phyloP scores from a whole-genome alignment of 2,329 filamentous ascomycete genomes.

The Botryosphaeria dothidea region DNA sequence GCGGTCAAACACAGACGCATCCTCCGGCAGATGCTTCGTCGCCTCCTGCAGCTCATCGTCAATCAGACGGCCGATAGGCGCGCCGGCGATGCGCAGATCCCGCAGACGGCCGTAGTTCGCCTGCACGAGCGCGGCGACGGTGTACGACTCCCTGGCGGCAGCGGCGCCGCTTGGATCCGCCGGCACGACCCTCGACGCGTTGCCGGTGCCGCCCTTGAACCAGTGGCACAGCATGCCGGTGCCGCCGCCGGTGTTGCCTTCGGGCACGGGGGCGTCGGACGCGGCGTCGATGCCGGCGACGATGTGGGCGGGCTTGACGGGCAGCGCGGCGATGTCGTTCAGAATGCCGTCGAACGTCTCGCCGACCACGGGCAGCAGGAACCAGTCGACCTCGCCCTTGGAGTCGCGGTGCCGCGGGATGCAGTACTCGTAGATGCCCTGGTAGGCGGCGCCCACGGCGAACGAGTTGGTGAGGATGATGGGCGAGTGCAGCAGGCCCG shows the following conservation, averaged over 20 bases:
- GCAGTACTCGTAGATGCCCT: conserved; percentile 60
- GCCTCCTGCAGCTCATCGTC: conserved; percentile 42
- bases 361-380: conserved; percentile 58
- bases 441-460: conserved; percentile 59
- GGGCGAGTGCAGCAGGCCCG: conserved; percentile 59
- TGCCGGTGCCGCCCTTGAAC: conserved; percentile 69
- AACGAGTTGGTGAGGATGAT: conserved; percentile 63
- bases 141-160: conserved; percentile 45
- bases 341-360: conserved; percentile 66
- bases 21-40: conserved; percentile 33
- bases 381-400: conserved; percentile 51
- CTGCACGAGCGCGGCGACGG: conserved; percentile 63
- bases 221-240: conserved; percentile 67
- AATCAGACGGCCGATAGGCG: conserved; percentile 62
- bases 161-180: conserved; percentile 15
- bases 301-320: conserved; percentile 56
- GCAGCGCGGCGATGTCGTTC: conserved; percentile 59
- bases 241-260: conserved; percentile 67
- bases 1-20: conserved; percentile 30
- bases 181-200: conserved; percentile 56
- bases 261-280: conserved; percentile 52
- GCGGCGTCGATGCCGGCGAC: conserved; percentile 56
- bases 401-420: conserved; percentile 47
- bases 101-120: conserved; percentile 63
- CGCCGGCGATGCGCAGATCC: conserved; percentile 60